Evolutionary conservation across 108 stramenopile genomes (phyloP), one percentile per base, ranked within the genome.

Genomic region (Aurantiochytrium sp.): DNA sequence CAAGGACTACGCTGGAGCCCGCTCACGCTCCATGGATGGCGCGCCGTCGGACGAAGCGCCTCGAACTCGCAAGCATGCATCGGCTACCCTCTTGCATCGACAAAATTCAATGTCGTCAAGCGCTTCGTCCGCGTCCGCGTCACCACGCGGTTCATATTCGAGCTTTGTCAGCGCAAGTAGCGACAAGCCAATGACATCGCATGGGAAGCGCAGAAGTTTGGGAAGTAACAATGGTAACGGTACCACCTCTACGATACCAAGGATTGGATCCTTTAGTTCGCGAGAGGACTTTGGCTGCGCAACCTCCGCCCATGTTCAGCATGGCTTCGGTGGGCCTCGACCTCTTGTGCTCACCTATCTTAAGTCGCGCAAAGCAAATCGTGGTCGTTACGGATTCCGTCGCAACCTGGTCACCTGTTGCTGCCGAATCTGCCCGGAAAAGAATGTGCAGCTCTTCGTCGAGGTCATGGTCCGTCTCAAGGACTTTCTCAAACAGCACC

Each of bases 391-490:
- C 25, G 49, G 76, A 14, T 53, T 53, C 12, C 45, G 49, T 6
- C 45, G 76, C n/a, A 83, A 53, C 3, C 28, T 25, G 43, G 28
- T 83, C 0, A 83, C 76, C n/a, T 83, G 76, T 23, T 83, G 76
- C 51, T 83, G 76, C 76, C 76, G 76, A 6, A 83, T 83, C 4
- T 53, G 49, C 28, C 76, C 76, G n/a, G 76, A 83, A 53, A 83
- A 83, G 23, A 83, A 83, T 53, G 76, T 83, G 10, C 45, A 53
- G 76, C 10, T 25, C 51, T 83, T 83, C 28, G 76, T 83, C 12
- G 51, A 83, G 49, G 51, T 83, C 12, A 83, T 83, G 76, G 23
- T 83, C 5, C 49, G 28, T 43, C 76, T 83, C n/a, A 53, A 47
- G 45, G 76, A 83, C 51, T 83, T 83, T 53, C 28, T 83, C 43